phyloP scores from a whole-genome alignment of 2,329 filamentous ascomycete species.

The Microdochium trichocladiopsis region DNA sequence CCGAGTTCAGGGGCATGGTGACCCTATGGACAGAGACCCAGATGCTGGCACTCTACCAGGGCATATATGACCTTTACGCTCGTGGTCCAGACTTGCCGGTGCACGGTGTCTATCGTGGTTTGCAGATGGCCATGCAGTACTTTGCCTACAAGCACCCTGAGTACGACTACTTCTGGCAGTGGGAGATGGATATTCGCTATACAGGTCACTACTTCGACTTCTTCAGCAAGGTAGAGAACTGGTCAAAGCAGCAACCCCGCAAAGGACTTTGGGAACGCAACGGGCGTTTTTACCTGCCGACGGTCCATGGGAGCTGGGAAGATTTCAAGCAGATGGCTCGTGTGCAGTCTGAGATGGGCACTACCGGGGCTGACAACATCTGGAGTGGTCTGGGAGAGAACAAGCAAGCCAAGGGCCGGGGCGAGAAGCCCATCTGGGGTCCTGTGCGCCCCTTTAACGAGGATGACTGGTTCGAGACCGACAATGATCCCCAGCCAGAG shows the following conservation, averaged over 20 bases:
- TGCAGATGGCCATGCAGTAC: slow-evolving; percentile 91
- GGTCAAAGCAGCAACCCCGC: slow-evolving; percentile 66
- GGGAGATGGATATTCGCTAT: slow-evolving; percentile 91
- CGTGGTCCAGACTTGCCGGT: slow-evolving; percentile 64
- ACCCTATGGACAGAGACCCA: slow-evolving; percentile 92
- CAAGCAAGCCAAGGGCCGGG: slow-evolving; percentile 26
- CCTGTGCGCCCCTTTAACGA: slow-evolving; percentile 63
- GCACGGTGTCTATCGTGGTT: slow-evolving; percentile 86
- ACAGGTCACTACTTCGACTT: slow-evolving; percentile 80
- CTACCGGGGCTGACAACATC: slow-evolving; percentile 57
- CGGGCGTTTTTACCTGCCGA: slow-evolving; percentile 69
- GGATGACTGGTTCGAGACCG: slow-evolving; percentile 64
- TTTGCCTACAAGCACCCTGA: slow-evolving; percentile 85
- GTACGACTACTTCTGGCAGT: slow-evolving; percentile 89
- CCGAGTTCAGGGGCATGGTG: slow-evolving; percentile 82
- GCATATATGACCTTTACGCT: slow-evolving; percentile 69
- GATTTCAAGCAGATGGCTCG: slow-evolving; percentile 73
- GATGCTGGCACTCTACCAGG: slow-evolving; percentile 86
- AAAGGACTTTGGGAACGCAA: slow-evolving; percentile 80
- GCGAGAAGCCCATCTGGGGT: slow-evolving; percentile 73
- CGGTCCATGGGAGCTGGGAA: slow-evolving; percentile 70
- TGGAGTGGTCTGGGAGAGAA: slow-evolving; percentile 48
- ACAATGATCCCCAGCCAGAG: slow-evolving; percentile 68
- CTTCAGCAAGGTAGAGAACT: slow-evolving; percentile 61
- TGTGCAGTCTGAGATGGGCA: slow-evolving; percentile 67